A percentile compares a stretch with the other conserved stretches of the same genome.
Conservation (phyloP, 805 yeast species). For the Ogataea pilisensis region DNA sequence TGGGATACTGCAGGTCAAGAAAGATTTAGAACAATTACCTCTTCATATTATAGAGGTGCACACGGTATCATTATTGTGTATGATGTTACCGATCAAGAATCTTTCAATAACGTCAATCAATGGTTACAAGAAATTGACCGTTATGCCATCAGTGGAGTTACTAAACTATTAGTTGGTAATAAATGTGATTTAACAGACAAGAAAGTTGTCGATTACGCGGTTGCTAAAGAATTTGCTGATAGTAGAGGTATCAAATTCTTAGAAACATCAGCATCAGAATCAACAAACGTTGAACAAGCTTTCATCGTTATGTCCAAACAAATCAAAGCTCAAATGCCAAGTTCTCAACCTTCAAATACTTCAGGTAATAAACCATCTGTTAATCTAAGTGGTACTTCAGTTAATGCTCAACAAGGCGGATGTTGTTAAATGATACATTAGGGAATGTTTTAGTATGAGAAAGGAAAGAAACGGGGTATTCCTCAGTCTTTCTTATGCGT, state of each 20-base stretch:
- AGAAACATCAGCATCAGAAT: constrained; percentile 92
- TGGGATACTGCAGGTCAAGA: constrained; percentile 99
- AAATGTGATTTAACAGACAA: constrained; percentile 92
- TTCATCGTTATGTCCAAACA: constrained; percentile 98
- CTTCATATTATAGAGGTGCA: constrained; percentile 97
- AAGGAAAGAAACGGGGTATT: not conserved
- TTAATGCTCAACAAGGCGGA: constrained; percentile 39
- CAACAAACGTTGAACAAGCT: constrained; percentile 97
- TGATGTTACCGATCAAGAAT: constrained; percentile 96
- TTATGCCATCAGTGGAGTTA: constrained; percentile 96
- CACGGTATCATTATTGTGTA: constrained; percentile 97
- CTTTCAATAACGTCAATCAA: constrained; percentile 93
- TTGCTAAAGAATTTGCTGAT: constrained; percentile 97
- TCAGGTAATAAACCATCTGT: constrained; percentile 55
- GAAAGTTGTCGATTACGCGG: constrained; percentile 92
- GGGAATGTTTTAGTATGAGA: not conserved
- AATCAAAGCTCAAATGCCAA: constrained; percentile 92
- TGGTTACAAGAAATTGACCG: constrained; percentile 99
- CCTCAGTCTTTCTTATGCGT: too few species aligned
- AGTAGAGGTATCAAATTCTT: constrained; percentile 89
- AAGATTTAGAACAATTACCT: constrained; percentile 94
- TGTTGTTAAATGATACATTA: constrained; percentile 38
- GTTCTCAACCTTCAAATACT: constrained; percentile 42
- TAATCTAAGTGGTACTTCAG: constrained; percentile 67
- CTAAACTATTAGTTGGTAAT: constrained; percentile 93